Conservation (phyloP, 495 filamentous ascomycete genomes). For the Lasiosphaeris hirsuta region DNA sequence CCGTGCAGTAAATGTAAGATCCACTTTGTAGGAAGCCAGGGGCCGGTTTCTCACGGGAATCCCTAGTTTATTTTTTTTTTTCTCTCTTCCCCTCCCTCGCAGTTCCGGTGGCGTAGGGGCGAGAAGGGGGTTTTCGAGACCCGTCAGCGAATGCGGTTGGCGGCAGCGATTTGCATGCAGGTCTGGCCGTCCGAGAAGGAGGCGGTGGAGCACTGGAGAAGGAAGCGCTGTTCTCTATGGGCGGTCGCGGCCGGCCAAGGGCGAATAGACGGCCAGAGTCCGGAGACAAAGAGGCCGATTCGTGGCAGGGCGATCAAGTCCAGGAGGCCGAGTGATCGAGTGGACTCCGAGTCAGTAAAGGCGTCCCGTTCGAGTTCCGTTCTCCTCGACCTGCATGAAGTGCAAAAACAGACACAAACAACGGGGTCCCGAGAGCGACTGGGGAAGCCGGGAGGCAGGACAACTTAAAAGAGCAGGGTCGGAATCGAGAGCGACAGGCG, state of each 20-base stretch:
- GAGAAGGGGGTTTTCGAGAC: conserved; percentile 1
- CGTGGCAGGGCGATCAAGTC: conserved; percentile 8
- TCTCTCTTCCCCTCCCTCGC: conserved; percentile 1
- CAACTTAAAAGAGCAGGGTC: not conserved
- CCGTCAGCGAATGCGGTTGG: conserved; percentile 10
- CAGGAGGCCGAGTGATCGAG: not conserved
- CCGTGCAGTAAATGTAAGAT: not conserved
- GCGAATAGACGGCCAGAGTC: conserved; percentile 7
- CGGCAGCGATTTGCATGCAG: conserved; percentile 6
- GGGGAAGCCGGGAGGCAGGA: not conserved
- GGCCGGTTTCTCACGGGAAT: conserved; percentile 3
- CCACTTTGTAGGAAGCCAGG: not conserved
- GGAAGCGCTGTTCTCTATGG: not conserved
- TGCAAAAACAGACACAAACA: not conserved
- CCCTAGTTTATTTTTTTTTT: conserved; percentile 4
- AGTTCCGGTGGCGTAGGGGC: conserved; percentile 16
- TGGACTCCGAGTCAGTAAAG: conserved; percentile 6
- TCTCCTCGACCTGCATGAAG: not conserved
- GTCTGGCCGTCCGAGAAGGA: conserved; percentile 3
- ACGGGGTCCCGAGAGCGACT: conserved; percentile 1
- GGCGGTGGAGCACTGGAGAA: conserved; percentile 5
- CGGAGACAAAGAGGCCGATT: conserved; percentile 12
- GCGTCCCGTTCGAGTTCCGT: not conserved
- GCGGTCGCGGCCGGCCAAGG: conserved; percentile 3
- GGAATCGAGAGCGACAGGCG: not conserved